A percentile compares a stretch with the other conserved stretches of the same genome.
These are phyloP conservation scores for Vanrija sp. DNA, from an alignment of 1,284 basidiomycete genomes.

Conservation along the genomic window DNA sequence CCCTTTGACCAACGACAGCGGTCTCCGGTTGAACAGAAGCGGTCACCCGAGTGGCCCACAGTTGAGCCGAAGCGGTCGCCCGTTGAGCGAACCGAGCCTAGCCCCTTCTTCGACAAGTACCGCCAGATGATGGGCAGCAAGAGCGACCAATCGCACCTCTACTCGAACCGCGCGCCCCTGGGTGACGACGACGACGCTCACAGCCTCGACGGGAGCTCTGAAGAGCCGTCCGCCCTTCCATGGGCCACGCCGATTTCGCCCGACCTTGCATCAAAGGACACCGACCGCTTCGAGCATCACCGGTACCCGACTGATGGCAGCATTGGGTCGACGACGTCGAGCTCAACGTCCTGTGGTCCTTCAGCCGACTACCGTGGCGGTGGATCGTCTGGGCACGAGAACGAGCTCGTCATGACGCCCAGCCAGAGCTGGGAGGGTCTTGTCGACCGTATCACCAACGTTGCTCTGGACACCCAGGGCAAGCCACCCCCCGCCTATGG, in stretches of 20 bases:
- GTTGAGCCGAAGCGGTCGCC: slow-evolving; percentile 5
- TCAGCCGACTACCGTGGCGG: slow-evolving; percentile 11
- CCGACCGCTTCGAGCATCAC: slow-evolving; percentile 16
- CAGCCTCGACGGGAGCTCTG: slow-evolving; percentile 6
- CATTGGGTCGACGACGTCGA: slow-evolving; percentile 34
- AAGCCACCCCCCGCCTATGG: slow-evolving; percentile 1
- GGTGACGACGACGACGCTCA: slow-evolving; percentile 18
- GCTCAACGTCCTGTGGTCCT: slow-evolving; percentile 13
- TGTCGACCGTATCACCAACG: slow-evolving; percentile 18
- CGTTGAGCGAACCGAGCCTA: slow-evolving; percentile 3
- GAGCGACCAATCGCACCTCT: slow-evolving; percentile 19
- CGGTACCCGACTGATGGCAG: slow-evolving; percentile 34
- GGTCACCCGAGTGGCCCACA: not conserved
- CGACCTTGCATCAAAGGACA: not conserved
- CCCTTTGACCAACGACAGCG: slow-evolving; percentile 13
- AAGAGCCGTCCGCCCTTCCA: slow-evolving; percentile 34
- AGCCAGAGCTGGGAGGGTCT: slow-evolving; percentile 45
- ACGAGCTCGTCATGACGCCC: slow-evolving; percentile 45
- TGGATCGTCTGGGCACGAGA: slow-evolving; percentile 23
- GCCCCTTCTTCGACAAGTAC: slow-evolving; percentile 56
- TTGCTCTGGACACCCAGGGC: not conserved
- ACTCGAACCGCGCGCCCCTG: not conserved
- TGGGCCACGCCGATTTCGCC: slow-evolving; percentile 30
- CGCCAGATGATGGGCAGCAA: slow-evolving; percentile 30
- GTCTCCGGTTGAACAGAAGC: slow-evolving; percentile 7